Evolutionary conservation across 148 eudicot species (phyloP).

Genomic region (Pouteria glomerata): DNA sequence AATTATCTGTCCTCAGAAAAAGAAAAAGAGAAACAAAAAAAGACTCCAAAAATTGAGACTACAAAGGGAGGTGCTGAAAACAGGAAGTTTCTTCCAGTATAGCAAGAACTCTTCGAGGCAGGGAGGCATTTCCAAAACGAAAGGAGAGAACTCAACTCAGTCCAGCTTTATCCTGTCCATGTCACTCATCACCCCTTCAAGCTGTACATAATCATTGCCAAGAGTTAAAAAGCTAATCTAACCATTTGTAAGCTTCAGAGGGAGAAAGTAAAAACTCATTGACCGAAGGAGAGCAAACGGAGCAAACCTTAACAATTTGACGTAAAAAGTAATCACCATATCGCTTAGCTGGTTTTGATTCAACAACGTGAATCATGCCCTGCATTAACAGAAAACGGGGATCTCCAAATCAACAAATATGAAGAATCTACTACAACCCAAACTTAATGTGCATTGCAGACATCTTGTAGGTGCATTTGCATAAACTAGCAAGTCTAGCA

Average conservation of each 20-base stretch:
- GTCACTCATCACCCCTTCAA: constrained; percentile 79
- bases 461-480: not conserved
- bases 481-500: not conserved
- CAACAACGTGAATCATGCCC: constrained; percentile 73
- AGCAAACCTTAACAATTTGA: constrained; percentile 76
- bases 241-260: not conserved
- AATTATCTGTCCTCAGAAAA: no score
- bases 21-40: no score
- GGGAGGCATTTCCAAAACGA: not conserved
- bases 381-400: constrained; percentile 23
- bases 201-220: constrained; percentile 39
- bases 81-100: no score
- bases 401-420: not conserved
- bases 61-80: no score
- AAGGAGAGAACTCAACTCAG: constrained; percentile 13
- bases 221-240: not conserved
- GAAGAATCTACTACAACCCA: not conserved
- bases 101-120: no score
- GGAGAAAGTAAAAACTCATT: not conserved
- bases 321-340: constrained; percentile 91
- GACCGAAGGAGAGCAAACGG: not conserved
- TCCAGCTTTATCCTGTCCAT: constrained; percentile 81
- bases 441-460: not conserved
- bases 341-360: constrained; percentile 66
- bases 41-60: no score